These are phyloP conservation scores for Saccharomycopsis schoenii DNA, from an alignment of 805 yeast genomes.

Conservation along the genomic window DNA sequence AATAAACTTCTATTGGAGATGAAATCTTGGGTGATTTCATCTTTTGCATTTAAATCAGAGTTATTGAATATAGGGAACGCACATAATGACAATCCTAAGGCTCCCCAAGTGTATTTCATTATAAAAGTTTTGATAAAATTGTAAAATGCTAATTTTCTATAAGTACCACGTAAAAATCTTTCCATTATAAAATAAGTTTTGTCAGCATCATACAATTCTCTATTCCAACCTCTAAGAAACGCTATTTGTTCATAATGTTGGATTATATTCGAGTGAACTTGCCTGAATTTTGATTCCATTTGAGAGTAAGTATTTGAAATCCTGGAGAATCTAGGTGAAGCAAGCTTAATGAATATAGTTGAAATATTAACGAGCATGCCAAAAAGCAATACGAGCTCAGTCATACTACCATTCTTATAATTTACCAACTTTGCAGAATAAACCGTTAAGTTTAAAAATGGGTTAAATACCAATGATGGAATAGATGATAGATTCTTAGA, in stretches of 20 bases:
- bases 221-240: constrained; percentile 65
- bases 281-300: constrained; percentile 76
- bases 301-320: constrained; percentile 66
- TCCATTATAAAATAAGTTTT: constrained; percentile 73
- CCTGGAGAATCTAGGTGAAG: constrained; percentile 86
- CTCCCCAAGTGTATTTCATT: constrained; percentile 93
- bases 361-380: constrained; percentile 78
- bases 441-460: constrained; percentile 12
- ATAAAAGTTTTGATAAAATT: constrained; percentile 81
- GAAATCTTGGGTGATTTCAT: constrained; percentile 30
- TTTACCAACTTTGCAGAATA: constrained; percentile 19
- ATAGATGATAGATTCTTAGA: constrained; percentile 61
- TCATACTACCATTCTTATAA: constrained; percentile 55
- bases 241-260: constrained; percentile 82
- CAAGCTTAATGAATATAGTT: constrained; percentile 57
- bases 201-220: constrained; percentile 72
- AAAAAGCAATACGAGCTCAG: constrained; percentile 69
- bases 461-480: constrained; percentile 62
- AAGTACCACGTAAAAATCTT: constrained; percentile 65
- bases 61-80: constrained; percentile 77
- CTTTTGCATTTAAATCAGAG: constrained; percentile 26
- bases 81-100: constrained; percentile 81
- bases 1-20: constrained; percentile 80
- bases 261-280: constrained; percentile 73
- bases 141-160: constrained; percentile 64